Conservation (phyloP, 179 eudicot species). For the Carnegiea gigantea region DNA sequence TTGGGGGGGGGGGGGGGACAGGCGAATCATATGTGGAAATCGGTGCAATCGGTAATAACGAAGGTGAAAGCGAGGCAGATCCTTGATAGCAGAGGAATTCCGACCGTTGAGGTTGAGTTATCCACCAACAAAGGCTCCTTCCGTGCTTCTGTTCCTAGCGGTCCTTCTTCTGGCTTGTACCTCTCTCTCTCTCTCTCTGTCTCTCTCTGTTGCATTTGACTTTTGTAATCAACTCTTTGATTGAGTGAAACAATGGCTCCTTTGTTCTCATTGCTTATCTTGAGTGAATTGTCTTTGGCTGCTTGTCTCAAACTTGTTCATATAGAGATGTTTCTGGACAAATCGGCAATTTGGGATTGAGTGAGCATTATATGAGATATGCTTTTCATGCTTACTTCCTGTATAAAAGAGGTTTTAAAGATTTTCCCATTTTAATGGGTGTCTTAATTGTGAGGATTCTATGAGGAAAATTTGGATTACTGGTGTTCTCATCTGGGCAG, state of each 20-base stretch:
- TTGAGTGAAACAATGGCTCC: neutral
- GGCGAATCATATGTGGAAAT: slow-evolving; percentile 96
- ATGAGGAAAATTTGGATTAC: neutral
- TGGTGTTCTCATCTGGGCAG: neutral
- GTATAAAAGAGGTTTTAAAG: neutral
- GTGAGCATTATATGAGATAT: neutral
- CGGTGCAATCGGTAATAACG: slow-evolving; percentile 84
- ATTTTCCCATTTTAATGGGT: neutral
- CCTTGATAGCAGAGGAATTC: slow-evolving; percentile 93
- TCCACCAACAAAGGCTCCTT: slow-evolving; percentile 84
- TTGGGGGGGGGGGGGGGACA: neutral
- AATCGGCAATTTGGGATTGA: neutral
- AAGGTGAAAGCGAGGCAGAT: slow-evolving; percentile 90
- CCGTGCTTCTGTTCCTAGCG: slow-evolving; percentile 85
- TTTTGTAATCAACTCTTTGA: neutral
- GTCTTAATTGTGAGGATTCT: neutral
- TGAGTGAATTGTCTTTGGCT: neutral
- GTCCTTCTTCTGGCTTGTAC: slow-evolving; percentile 78
- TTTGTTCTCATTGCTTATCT: neutral
- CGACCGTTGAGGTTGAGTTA: slow-evolving; percentile 89
- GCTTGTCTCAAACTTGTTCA: neutral
- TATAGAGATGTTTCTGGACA: neutral
- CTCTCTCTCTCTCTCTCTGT: slow-evolving; percentile 12
- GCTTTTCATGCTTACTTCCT: neutral
- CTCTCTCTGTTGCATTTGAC: neutral